Percentiles rank a stretch among this genome's conserved stretches.
These are phyloP conservation scores for Gracilaria gracilis DNA, from an alignment of 23 red algal genomes.

Conservation along the genomic window DNA sequence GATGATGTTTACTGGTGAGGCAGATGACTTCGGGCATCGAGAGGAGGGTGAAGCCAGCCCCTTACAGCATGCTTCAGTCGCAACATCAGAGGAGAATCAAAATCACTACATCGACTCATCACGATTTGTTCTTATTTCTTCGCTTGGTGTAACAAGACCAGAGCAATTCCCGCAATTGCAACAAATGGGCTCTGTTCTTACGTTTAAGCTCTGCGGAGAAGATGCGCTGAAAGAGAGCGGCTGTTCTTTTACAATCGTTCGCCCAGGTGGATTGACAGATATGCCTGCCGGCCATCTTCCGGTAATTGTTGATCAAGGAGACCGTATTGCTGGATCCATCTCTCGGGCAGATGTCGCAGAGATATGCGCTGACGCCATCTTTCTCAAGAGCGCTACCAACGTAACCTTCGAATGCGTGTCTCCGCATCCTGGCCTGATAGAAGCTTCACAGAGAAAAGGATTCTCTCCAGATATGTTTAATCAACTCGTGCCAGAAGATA, in stretches of 20 bases:
- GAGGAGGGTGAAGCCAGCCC: not conserved
- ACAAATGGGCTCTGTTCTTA: constrained; percentile 13
- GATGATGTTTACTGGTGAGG: not conserved
- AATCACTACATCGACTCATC: not conserved
- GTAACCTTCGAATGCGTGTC: constrained; percentile 43
- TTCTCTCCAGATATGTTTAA: not conserved
- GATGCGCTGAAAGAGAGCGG: constrained; percentile 48
- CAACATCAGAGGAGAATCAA: not conserved
- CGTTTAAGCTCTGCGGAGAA: constrained; percentile 20
- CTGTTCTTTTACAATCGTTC: constrained; percentile 75
- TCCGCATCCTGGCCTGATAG: not conserved
- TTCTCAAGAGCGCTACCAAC: constrained; percentile 4
- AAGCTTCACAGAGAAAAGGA: not conserved
- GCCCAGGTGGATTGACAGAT: constrained; percentile 81
- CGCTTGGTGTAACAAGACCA: constrained; percentile 17
- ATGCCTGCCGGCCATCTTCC: constrained; percentile 26
- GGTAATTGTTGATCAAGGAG: constrained; percentile 73
- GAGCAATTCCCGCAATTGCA: constrained; percentile 22
- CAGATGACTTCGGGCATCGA: not conserved
- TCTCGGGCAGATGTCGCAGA: constrained; percentile 70
- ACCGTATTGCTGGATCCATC: constrained; percentile 65
- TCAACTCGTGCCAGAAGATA: constrained; percentile 2
- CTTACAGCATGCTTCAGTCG: not conserved
- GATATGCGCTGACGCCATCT: constrained; percentile 51
- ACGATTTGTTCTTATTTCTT: constrained; percentile 8